These are phyloP conservation scores for Lignosus rhinocerotis DNA, from an alignment of 1,284 basidiomycete genomes.

Conservation along the genomic window DNA sequence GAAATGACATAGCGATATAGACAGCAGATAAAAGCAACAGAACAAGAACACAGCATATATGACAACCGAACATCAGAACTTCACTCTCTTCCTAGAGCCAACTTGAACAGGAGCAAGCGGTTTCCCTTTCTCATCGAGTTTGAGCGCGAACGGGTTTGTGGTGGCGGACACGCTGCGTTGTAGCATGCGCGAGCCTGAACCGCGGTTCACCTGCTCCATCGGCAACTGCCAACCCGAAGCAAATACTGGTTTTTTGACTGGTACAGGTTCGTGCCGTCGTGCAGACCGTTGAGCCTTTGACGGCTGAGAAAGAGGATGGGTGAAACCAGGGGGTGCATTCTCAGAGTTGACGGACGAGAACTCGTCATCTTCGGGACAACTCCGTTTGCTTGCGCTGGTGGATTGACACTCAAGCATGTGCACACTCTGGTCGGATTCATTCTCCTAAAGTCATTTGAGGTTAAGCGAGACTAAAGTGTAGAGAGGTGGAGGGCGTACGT, in stretches of 20 bases:
- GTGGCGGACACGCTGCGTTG: background rate
- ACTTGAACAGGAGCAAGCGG: constrained; percentile 18
- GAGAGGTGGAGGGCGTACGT: background rate
- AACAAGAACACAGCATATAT: background rate
- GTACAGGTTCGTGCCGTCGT: background rate
- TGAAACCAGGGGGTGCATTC: background rate
- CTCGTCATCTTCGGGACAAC: constrained; percentile 8
- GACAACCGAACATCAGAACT: background rate
- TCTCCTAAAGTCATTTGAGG: background rate
- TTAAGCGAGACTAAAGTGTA: background rate
- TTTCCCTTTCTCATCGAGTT: constrained; percentile 20
- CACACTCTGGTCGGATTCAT: background rate
- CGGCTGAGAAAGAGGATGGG: background rate
- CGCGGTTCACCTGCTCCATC: background rate
- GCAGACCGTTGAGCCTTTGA: background rate
- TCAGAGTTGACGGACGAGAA: background rate
- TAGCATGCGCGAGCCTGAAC: constrained; percentile 5
- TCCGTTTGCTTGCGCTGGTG: constrained; percentile 4
- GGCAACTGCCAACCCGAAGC: constrained; percentile 13
- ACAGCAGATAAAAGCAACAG: background rate
- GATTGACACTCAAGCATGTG: background rate
- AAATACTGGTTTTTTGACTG: constrained; percentile 1
- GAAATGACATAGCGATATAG: no score
- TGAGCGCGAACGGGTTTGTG: constrained; percentile 1
- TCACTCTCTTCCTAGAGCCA: constrained; percentile 20